Evolutionary conservation across 108 stramenopile genomes (phyloP), one percentile per base, ranked within the genome.

Genomic region (Nitzschia inconspicua): DNA sequence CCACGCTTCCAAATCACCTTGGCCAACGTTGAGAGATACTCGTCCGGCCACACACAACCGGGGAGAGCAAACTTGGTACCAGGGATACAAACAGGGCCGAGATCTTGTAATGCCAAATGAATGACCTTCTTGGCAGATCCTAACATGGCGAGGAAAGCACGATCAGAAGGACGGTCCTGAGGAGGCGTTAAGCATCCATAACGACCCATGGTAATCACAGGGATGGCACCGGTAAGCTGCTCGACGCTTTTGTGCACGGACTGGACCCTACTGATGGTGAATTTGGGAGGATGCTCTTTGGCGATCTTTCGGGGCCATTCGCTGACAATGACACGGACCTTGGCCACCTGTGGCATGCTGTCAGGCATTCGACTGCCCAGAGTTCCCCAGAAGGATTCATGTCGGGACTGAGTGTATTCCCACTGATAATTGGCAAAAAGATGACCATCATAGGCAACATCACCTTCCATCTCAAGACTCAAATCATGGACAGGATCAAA

Each of bases 371-470:
- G 47, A 4, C 30, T 65, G 35, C 75, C 72, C 14, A 77, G 59
- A 20, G 43, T 40, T 10, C 80, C 80, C 31, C 60, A 50, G 11
- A 48, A 57, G 0, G 80, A 70, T 1, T 27, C 11, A 39, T 77
- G 80, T 27, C 76, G 74, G 0, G 29, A 47, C 11, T 69, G 50
- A 55, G 77, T 57, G 22, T 65, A 77, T 29, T 40, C 68, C 80
- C 80, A 81, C 30, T 81, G 80, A 10, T 54, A 44, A 70, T 81
- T 71, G 58, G 76, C 76, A 57, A 47, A 81, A 7, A 55, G 44
- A 44, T 81, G 80, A 6, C 72, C 80, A 71, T 81, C 80, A 4
- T 53, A 39, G 28, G 80, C 69, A 6, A 65, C 63, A 30, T 23
- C 31, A 18, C 80, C 80, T 50, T 77, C 76, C n/a, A 81, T 44